Evolutionary conservation across 2,329 filamentous ascomycete species (phyloP), one percentile per base, ranked within the genome.

Genomic region (Fusarium sp.): DNA sequence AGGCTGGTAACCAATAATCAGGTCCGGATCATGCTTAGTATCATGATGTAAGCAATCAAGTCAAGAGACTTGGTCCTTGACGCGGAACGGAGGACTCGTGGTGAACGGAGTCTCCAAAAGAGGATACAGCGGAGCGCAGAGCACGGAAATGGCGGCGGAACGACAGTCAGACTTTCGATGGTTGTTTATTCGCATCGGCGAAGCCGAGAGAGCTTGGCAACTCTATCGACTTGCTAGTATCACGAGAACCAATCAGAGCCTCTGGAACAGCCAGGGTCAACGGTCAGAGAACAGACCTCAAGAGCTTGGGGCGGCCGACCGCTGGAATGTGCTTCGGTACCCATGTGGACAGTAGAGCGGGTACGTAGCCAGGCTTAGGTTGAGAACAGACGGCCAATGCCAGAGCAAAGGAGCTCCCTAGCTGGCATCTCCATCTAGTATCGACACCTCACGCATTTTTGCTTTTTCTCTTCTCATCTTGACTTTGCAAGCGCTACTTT

Each of bases 191-290:
- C 50, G 49, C 63, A 73, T 74, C 72, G 72, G 72, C 66, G 69
- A 74, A 60, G 63, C 72, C 72, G 72, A 74, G 53, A 55, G 59
- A 69, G 52, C 70, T 73, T 67, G 68, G 56, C 57, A 74, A 74
- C 72, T 72, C 64, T 74, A 73, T 74, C 72, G 56, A 62, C 34
- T 51, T 51, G 18, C 46, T 26, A 52, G 45, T 52, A 40, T 45
- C 11, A 4, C 12, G 12, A 12, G 4, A 45, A 7, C 72, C 69
- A 74, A 74, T 72, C 50, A 73, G 45, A 33, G 15, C 6, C 30
- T n/a, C 13, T 6, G 13, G 26, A 38, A n/a, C 15, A n/a, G 36
- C 30, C 68, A 66, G 49, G 62, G 62, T 52, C 50, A 56, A 57
- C 56, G 49, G 64, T 41, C 46, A 65, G 60, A 60, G 44, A 38